Evolutionary conservation across 495 filamentous ascomycete genomes (phyloP), one percentile per base, ranked within the genome.

Genomic region (Viridothelium virens): DNA sequence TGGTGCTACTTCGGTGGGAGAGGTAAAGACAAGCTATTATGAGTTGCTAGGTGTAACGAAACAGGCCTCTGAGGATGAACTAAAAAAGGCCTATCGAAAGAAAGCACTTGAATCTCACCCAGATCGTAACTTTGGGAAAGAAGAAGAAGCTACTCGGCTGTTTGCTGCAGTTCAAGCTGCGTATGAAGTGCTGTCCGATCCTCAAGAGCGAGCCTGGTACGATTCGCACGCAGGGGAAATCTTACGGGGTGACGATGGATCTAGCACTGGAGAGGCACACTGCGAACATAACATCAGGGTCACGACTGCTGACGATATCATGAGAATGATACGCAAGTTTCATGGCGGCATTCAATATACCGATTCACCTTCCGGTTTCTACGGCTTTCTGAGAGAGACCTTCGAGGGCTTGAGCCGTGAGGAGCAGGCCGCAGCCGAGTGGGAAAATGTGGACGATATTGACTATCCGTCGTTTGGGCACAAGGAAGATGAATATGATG

Each of bases 131-230:
- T 90, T 86, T 75, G 89, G 89, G 66, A 87, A 96, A 73, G 86
- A 86, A 63, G 91, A 94, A 68, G 85, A 86, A 67, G 85, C 93
- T 7, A 98, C 94, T 0, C 80, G 78, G 66, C 85, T 87, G 25
- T 99, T 99, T 74, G 91, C 92, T 56, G 91, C 94, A 70, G 83
- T 97, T 34, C 92, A 96, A 74, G 82, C 91, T 10, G 94, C 94
- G 46, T 96, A 97, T 75, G 92, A 97, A 73, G 85, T 97, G 31
- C 86, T 99, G 2, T 95, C 92, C 16, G 95, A 99, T 74, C 86
- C 91, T 7, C 92, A 97, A 74, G 94, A 99, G 74, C 86, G 95
- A 59, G 88, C 92, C 9, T 97, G 94, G 94, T 99, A 99, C 76
- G 93, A 99, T 72, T 89, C 91, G 33, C 94, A 99, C 71, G 88